phyloP scores from a whole-genome alignment of 2,329 filamentous ascomycete species.

The Aspergillus viridinutans region DNA sequence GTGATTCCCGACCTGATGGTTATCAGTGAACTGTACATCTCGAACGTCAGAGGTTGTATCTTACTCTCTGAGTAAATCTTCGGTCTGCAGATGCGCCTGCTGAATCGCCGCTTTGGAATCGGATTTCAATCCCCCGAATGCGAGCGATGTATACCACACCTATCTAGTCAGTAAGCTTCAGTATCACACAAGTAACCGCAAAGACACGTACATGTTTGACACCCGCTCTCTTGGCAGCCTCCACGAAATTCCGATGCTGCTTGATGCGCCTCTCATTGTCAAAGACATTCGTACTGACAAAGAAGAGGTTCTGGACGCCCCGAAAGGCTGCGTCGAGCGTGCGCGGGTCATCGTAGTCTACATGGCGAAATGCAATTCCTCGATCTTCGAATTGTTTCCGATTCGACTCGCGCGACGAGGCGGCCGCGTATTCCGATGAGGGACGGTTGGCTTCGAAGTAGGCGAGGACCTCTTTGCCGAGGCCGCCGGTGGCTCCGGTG shows the following conservation, averaged over 20 bases:
- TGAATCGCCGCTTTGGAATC: constrained; percentile 50
- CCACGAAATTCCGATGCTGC: constrained; percentile 49
- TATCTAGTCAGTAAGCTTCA: constrained; percentile 8
- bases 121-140: constrained; percentile 47
- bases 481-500: constrained; percentile 36
- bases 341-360: constrained; percentile 48
- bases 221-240: constrained; percentile 50
- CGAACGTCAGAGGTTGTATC: too few species aligned
- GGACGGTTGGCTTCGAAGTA: constrained; percentile 35
- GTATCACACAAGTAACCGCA: not conserved
- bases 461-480: constrained; percentile 31
- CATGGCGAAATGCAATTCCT: constrained; percentile 49
- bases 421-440: constrained; percentile 46
- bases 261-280: constrained; percentile 45
- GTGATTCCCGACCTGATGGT: constrained; percentile 36
- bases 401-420: constrained; percentile 45
- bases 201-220: constrained; percentile 44
- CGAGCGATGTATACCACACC: constrained; percentile 57
- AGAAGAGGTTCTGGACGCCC: constrained; percentile 52
- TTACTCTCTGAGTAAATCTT: constrained; percentile 46
- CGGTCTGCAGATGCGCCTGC: constrained; percentile 56
- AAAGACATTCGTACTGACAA: constrained; percentile 53
- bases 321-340: constrained; percentile 47
- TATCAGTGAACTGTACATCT: not conserved
- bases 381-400: constrained; percentile 36